Base-by-base conservation (phyloP, 106 monocot genomes). In the Chionographis japonica region DNA sequence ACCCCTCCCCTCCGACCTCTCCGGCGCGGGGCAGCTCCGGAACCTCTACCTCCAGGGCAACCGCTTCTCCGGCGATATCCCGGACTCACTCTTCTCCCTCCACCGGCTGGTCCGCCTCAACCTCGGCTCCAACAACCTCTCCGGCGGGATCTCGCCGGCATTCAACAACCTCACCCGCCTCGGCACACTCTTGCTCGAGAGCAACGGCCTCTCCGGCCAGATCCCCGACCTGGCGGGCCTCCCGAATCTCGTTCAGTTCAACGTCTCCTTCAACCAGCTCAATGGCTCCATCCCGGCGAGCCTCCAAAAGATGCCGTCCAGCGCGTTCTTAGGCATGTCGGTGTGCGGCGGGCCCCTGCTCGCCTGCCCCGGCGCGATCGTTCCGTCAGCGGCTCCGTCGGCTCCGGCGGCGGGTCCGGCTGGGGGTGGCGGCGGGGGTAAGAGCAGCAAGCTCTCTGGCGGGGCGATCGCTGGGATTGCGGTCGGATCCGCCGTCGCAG, bases 251-350 rank as follows among this genome's bases (percentile, higher is more conserved):
- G 62, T 11, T 2, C 74, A 77, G 64, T 90, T 98, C 75, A 90
- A 98, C 61, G 87, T 92, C 20, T 98, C 97, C 4, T 90, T 40
- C 73, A 98, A 92, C 66, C 56, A 76, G 40, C 73, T 98, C 60
- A 92, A 78, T 17, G 92, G 92, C 15, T 87, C 97, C 16, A 72
- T 97, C 37, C 97, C 92, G 8, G 17, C 1, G 1, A 66, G 61
- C 43, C 83, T 97, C 60, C 78, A 80, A 15, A 64, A 54, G 6
- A 49, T 58, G 80, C 75, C 80, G 3, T 9, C 20, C 3, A 43
- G n/a, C 19, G 52, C 87, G 12, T 98, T 90, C 57, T 20, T 89
- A 14, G 83, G 81, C 8, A 84, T 83, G 41, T 66, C 63, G 3
- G 60, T 87, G 40, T 97, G 89, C 66, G 92, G 97, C 0, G 80